These are phyloP conservation scores for Cucumis cinereus DNA, from an alignment of 306 rosid genomes.

Conservation along the genomic window DNA sequence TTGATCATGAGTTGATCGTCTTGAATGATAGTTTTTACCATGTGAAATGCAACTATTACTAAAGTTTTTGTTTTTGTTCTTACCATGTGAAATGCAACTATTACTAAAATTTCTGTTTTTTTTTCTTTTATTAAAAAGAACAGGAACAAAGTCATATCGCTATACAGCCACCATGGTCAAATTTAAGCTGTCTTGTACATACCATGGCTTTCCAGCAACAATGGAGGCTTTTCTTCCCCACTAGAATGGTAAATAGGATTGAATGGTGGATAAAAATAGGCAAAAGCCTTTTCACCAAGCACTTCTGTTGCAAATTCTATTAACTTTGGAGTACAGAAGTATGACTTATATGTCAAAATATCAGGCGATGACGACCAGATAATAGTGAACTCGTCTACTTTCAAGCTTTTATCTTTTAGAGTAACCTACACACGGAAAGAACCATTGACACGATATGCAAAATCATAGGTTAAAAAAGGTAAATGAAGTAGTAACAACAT, in stretches of 20 bases:
- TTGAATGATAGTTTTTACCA: not conserved
- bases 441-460: not conserved
- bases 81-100: not conserved
- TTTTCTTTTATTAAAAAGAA: not conserved
- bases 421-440: slow-evolving; percentile 37
- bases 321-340: slow-evolving; percentile 59
- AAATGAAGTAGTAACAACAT: not conserved
- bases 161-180: not conserved
- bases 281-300: slow-evolving; percentile 80
- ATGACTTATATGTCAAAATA: slow-evolving; percentile 45
- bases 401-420: slow-evolving; percentile 40
- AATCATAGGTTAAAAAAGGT: not conserved
- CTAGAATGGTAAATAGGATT: slow-evolving; percentile 50
- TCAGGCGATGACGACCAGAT: slow-evolving; percentile 86
- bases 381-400: slow-evolving; percentile 44
- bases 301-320: slow-evolving; percentile 88
- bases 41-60: not conserved
- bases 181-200: slow-evolving; percentile 11
- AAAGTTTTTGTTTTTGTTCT: not conserved
- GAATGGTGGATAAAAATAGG: slow-evolving; percentile 70
- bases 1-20: not conserved
- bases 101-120: not conserved
- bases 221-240: slow-evolving; percentile 73
- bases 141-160: not conserved
- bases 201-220: slow-evolving; percentile 85